These are phyloP conservation scores for Acmispon strigosus DNA, from an alignment of 306 rosid genomes.

Conservation along the genomic window DNA sequence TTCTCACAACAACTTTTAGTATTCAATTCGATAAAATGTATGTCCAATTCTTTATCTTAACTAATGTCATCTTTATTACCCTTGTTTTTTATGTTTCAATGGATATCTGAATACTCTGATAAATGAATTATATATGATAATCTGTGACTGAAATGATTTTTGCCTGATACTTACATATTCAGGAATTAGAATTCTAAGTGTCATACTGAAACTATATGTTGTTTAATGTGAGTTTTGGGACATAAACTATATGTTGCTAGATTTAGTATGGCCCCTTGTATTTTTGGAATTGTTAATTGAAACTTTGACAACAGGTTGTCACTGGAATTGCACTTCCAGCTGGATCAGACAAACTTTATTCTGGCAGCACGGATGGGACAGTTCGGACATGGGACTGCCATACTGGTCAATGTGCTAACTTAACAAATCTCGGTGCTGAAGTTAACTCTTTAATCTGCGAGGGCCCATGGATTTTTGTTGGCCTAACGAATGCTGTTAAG, in stretches of 20 bases:
- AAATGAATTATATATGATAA: not conserved
- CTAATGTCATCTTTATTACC: not conserved
- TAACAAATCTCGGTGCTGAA: conserved; percentile 19
- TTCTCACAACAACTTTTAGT: not conserved
- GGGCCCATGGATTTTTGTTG: conserved; percentile 40
- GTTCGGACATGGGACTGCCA: conserved; percentile 40
- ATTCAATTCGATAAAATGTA: not conserved
- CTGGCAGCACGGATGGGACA: conserved; percentile 33
- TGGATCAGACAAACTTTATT: conserved; percentile 30
- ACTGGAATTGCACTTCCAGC: conserved; percentile 33
- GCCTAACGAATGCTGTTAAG: conserved; percentile 27
- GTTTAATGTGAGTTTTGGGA: not conserved
- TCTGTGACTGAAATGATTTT: not conserved
- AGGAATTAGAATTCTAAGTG: not conserved
- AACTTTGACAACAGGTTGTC: conserved; percentile 19
- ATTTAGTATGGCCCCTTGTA: not conserved
- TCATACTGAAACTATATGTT: no score
- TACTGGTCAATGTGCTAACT: conserved; percentile 26
- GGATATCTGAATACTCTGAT: not conserved
- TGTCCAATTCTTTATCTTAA: not conserved
- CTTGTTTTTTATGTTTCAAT: not conserved
- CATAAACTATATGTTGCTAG: not conserved
- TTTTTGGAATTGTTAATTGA: not conserved
- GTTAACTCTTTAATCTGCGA: conserved; percentile 28
- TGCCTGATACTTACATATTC: not conserved